Conservation (phyloP, 129 eudicot genomes). For the Ambrosia artemisiifolia region DNA sequence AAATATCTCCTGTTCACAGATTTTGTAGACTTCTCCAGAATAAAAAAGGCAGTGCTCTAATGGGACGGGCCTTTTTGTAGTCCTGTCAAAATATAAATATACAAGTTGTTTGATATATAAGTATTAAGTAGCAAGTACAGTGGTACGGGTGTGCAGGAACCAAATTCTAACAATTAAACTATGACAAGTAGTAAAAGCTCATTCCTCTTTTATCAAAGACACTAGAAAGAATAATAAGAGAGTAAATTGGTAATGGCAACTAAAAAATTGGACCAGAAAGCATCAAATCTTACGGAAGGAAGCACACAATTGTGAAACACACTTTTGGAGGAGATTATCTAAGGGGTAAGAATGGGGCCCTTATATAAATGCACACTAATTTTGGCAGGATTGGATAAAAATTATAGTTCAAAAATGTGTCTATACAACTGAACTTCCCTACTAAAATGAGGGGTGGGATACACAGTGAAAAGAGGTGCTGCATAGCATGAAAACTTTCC, state of each 20-base stretch:
- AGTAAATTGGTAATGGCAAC: background rate
- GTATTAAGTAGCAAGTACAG: background rate
- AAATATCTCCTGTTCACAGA: conserved; percentile 83
- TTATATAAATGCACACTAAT: background rate
- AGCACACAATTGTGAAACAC: background rate
- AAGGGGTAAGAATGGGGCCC: background rate
- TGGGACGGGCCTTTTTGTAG: conserved; percentile 96
- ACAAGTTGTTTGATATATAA: background rate
- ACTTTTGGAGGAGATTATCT: background rate
- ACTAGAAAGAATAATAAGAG: background rate
- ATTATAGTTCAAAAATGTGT: background rate
- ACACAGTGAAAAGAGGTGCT: background rate
- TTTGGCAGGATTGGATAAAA: background rate
- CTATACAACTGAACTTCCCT: background rate
- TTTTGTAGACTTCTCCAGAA: conserved; percentile 84
- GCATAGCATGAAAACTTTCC: background rate
- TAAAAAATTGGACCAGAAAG: background rate
- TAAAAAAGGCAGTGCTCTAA: conserved; percentile 92
- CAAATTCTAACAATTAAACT: background rate
- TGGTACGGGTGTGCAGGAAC: background rate
- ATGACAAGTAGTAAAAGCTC: background rate
- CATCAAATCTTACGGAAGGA: background rate
- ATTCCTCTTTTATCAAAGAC: background rate
- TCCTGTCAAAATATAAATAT: conserved; percentile 46
- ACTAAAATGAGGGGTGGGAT: background rate